Conservation (phyloP, 768 basidiomycete genomes). For the Mycena epipterygia region DNA sequence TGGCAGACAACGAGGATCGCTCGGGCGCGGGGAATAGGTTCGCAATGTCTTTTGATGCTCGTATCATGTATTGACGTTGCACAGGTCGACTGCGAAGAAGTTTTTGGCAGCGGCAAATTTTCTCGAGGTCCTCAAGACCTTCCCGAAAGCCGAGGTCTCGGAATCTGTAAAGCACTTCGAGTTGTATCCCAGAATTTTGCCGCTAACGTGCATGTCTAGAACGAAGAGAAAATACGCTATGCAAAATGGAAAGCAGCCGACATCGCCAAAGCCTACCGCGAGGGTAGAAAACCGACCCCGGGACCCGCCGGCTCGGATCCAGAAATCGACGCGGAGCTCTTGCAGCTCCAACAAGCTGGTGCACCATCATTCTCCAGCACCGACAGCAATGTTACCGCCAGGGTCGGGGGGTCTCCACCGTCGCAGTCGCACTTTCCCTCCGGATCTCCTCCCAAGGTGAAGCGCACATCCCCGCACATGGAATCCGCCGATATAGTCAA, state of each 20-base stretch:
- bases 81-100: slow-evolving; percentile 90
- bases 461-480: slow-evolving; percentile 47
- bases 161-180: slow-evolving; percentile 63
- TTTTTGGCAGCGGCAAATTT: slow-evolving; percentile 97
- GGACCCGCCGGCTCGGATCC: slow-evolving; percentile 75
- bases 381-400: slow-evolving; percentile 20
- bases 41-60: slow-evolving; percentile 28
- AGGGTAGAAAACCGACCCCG: slow-evolving; percentile 86
- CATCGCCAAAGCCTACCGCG: slow-evolving; percentile 94
- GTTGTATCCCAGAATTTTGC: not conserved
- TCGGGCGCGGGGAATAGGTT: slow-evolving; percentile 82
- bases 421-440: slow-evolving; percentile 38
- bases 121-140: slow-evolving; percentile 87
- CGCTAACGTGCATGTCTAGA: slow-evolving; percentile 55
- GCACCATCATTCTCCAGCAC: slow-evolving; percentile 19
- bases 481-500: slow-evolving; percentile 34
- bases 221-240: slow-evolving; percentile 91
- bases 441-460: slow-evolving; percentile 41
- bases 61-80: slow-evolving; percentile 10
- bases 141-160: slow-evolving; percentile 70
- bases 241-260: slow-evolving; percentile 98
- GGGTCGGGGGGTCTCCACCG: slow-evolving; percentile 40
- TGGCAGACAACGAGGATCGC: slow-evolving; percentile 94
- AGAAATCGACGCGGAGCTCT: slow-evolving; percentile 42
- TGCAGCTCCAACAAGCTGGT: slow-evolving; percentile 21